A percentile compares a stretch with the other conserved stretches of the same genome.
Evolutionary conservation across 2,329 filamentous ascomycete genomes (phyloP).

Genomic region (Taxawa tesnikishii): DNA sequence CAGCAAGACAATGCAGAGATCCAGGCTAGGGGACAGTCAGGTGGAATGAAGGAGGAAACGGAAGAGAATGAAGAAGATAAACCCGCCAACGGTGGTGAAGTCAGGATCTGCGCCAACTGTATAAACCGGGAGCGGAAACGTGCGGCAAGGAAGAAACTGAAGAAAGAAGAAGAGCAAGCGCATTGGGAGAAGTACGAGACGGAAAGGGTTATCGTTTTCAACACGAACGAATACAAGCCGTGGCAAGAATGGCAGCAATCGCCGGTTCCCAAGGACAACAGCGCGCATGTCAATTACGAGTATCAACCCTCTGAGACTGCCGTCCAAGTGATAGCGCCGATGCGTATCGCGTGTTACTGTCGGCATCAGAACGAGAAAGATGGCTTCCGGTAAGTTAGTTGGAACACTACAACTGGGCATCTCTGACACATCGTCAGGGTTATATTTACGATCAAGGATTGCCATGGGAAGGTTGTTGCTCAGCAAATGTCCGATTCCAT

Average conservation of each 20-base stretch:
- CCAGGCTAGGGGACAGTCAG: conserved; percentile 27
- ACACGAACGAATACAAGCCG: conserved; percentile 65
- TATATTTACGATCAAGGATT: conserved; percentile 89
- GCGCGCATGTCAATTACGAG: conserved; percentile 8
- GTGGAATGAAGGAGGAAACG: conserved; percentile 26
- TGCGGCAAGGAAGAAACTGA: conserved; percentile 81
- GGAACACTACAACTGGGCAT: background rate
- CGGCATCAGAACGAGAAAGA: conserved; percentile 88
- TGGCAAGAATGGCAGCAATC: conserved; percentile 29
- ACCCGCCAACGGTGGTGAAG: conserved; percentile 80
- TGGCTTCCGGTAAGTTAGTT: conserved; percentile 52
- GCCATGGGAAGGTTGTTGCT: conserved; percentile 60
- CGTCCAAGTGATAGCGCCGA: conserved; percentile 72
- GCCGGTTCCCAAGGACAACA: conserved; percentile 26
- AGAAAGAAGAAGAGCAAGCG: conserved; percentile 86
- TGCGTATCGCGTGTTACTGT: conserved; percentile 96
- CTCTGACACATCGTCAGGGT: conserved; percentile 38
- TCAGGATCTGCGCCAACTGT: conserved; percentile 84
- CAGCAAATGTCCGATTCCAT: conserved; percentile 81
- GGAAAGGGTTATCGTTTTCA: conserved; percentile 79
- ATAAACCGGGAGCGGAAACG: conserved; percentile 85
- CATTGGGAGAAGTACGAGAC: conserved; percentile 72
- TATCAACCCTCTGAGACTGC: conserved; percentile 39
- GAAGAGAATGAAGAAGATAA: conserved; percentile 53
- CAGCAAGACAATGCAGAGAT: conserved; percentile 29